Conservation (phyloP, 1,284 basidiomycete genomes). For the Ustilago xerochloae region DNA sequence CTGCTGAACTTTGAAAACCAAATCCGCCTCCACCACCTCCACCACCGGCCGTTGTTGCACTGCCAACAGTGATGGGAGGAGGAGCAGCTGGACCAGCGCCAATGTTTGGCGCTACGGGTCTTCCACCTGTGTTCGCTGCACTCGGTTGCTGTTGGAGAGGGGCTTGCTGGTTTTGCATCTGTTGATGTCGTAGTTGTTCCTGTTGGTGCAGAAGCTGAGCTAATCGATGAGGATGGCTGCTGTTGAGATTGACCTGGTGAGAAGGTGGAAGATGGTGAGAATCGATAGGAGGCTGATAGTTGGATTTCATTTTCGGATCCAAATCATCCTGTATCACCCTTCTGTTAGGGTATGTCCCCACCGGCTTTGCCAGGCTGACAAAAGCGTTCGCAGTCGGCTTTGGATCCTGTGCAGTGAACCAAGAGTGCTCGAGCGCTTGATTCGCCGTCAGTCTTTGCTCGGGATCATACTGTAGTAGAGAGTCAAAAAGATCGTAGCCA, state of each 20-base stretch:
- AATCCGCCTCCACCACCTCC: neutral
- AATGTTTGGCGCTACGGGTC: constrained; percentile 2
- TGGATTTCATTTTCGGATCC: constrained; percentile 68
- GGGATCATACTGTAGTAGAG: constrained; percentile 79
- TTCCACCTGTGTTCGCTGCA: neutral
- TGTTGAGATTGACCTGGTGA: constrained; percentile 20
- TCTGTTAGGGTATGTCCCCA: constrained; percentile 70
- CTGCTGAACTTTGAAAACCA: constrained; percentile 6
- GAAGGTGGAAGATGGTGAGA: constrained; percentile 21
- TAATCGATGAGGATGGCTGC: constrained; percentile 17
- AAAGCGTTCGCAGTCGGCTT: constrained; percentile 64
- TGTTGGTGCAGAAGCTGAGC: constrained; percentile 34
- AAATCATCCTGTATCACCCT: constrained; percentile 72
- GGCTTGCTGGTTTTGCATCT: constrained; percentile 16
- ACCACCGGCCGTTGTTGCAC: constrained; percentile 4
- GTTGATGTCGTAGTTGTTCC: constrained; percentile 24
- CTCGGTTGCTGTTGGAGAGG: neutral
- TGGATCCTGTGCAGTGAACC: constrained; percentile 71
- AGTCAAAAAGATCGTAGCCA: constrained; percentile 61
- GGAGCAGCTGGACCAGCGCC: constrained; percentile 44
- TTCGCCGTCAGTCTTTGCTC: constrained; percentile 84
- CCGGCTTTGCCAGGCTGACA: constrained; percentile 69
- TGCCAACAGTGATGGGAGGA: constrained; percentile 28
- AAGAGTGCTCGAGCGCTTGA: constrained; percentile 80
- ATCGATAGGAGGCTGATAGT: constrained; percentile 38